Base-by-base conservation (phyloP, 2,329 filamentous ascomycete species). In the Microsporum canis region DNA sequence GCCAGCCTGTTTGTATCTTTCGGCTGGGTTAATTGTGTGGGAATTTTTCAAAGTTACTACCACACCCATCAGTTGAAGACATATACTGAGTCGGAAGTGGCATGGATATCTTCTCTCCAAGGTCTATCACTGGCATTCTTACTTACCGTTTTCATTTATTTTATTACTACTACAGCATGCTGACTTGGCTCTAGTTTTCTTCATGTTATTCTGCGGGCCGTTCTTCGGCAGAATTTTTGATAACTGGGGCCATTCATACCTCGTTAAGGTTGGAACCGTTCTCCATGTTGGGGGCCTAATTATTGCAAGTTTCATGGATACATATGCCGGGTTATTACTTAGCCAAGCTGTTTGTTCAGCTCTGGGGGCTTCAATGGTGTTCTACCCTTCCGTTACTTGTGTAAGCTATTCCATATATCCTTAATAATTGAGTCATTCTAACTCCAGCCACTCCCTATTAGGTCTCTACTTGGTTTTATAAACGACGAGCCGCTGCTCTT, bases 381-480 rank as follows among this genome's bases (percentile, higher is more conserved):
- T 81, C 69, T 78, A 77, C 55, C 76, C 75, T 10, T 74, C 66
- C 33, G 66, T 72, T 59, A 71, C 68, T 60, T 69, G 68, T 10
- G 69, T 72, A 43, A 71, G 75, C 38, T 77, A 75, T 5, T 83
- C 80, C 79, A 83, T 84, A 66, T 73, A 12, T n/a, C 7, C 27
- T 27, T 33, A 6, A 53, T 33, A 33, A 6, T 5, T n/a, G 12
- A 33, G 31, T 14, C 3, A 12, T 47, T 55, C 47, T 62, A 88
- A 1, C 81, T 84, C 3, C 2, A 85, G 85, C 10, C 88, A 88
- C 68, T 88, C 88, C 88, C 68, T 88, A 88, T 68, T 57, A 79
- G n/a, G 68, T 71, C 39, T 72, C 75, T 36, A 78, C 75, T 3
- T 84, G 81, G 80, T 84, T 84, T 67, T 73, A 73, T 62, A 75